These are phyloP conservation scores for Fusarium proliferatum DNA, from an alignment of 2,329 filamentous ascomycete species.

Conservation along the genomic window DNA sequence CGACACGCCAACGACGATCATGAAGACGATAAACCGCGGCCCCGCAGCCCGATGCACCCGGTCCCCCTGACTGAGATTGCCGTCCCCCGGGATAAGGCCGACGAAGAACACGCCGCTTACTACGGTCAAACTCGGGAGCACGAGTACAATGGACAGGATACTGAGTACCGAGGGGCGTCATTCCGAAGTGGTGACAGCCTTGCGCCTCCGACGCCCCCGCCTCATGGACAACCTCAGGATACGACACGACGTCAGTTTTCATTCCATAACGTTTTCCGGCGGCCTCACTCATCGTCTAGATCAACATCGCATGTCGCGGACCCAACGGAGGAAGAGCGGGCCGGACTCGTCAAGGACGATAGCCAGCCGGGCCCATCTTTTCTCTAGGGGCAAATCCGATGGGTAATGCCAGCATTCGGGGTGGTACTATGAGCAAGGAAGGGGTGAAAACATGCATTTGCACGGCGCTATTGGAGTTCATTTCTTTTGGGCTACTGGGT, in stretches of 20 bases:
- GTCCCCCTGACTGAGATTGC: conserved; percentile 72
- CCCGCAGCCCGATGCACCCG: conserved; percentile 68
- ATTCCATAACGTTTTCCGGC: conserved; percentile 84
- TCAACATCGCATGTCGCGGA: conserved; percentile 37
- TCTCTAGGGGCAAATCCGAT: conserved; percentile 26
- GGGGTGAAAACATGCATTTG: conserved; percentile 34
- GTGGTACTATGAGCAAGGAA: conserved; percentile 5
- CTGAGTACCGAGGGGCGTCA: conserved; percentile 61
- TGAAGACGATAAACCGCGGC: conserved; percentile 55
- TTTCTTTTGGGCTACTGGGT: conserved; percentile 7
- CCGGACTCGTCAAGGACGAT: conserved; percentile 81
- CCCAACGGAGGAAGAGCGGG: conserved; percentile 82
- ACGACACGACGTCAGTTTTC: conserved; percentile 85
- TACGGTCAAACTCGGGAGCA: conserved; percentile 56
- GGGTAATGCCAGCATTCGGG: conserved; percentile 1
- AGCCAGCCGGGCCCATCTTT: conserved; percentile 28
- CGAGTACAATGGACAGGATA: conserved; percentile 59
- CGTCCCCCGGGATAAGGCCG: conserved; percentile 59
- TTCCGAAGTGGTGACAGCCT: conserved; percentile 55
- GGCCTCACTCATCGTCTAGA: conserved; percentile 50
- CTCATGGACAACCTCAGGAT: conserved; percentile 67
- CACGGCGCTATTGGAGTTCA: conserved; percentile 42
- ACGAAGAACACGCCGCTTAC: conserved; percentile 56
- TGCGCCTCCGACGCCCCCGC: conserved; percentile 72
- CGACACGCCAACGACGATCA: conserved; percentile 51